Base-by-base conservation (phyloP, 768 basidiomycete species). In the Hypholoma sublateritium region DNA sequence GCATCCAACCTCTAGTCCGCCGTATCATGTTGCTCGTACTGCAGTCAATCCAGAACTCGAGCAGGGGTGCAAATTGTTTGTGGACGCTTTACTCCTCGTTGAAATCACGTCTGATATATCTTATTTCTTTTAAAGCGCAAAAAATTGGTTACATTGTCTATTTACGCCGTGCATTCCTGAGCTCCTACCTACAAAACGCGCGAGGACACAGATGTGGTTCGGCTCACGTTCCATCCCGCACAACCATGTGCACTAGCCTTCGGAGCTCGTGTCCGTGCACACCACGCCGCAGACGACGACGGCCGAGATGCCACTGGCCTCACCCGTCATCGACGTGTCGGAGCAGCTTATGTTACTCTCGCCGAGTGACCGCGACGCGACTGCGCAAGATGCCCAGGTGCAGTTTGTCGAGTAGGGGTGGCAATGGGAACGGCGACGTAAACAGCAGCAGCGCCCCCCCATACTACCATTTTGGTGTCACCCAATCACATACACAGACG, bases 21-120 rank as follows among this genome's bases (percentile, higher is more conserved):
- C 88, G 94, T 17, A 91, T 98, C 71, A 98, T 99, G 96, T 94
- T 91, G 2, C 79, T 95, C 42, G 67, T 95, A 35, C 80, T 99
- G 5, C 85, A 86, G 61, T 83, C 98, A 46, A 92, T 98, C 60
- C 84, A 86, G 65, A 82, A 87, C 22, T 90, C 94, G 22, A 88
- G 93, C 43, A 97, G 95, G 75, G 91, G 93, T 5, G 94, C 95
- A 7, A 97, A 0, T 83, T 98, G 13, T 82, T 98, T 28, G 97
- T 98, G 67, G 97, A 99, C 66, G 93, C 94, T 2, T 97, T 98
- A 82, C 81, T 98, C 37, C 89, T 93, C 37, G 86, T 96, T 14
- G 85, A 95, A 14, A 76, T 98, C 34, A 88, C 91, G 25, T 80
- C 87, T 47, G 87, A 89, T 83, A 67, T 9, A 22, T 39, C 37